Evolutionary conservation across 73 alveolate species (phyloP), one percentile per base, ranked within the genome.

Genomic region (Uronychia binucleata): DNA sequence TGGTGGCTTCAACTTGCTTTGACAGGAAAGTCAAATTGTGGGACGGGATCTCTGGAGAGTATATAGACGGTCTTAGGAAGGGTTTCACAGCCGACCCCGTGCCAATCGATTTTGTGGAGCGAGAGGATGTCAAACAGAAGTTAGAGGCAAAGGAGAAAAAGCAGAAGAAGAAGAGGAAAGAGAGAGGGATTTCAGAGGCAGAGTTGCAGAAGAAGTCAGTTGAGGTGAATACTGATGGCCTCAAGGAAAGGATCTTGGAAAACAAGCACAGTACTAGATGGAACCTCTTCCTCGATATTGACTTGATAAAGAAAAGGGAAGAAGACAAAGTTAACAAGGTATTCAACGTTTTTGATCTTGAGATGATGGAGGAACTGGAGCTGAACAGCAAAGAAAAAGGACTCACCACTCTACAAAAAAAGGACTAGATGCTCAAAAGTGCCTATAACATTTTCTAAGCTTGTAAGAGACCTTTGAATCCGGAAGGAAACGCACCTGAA

Each of bases 1-100:
- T 86, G 35, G 25, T 86, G 28, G 46, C 87, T 1, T 78, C 93
- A 0, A 90, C 96, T n/a, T 58, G 93, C 83, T 90, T 84, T 75
- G 96, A 90, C 75, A 90, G 90, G 35, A 90, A 81, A 67, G 79
- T 90, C n/a, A 90, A 90, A 77, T 31, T 90, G 30, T 75, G 91
- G 85, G 82, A 91, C 30, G 86, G 88, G 1, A 14, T 11, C 34
- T 46, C 81, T 74, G 93, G 93, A 8, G 59, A 76, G 28, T 74
- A 59, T 31, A 75, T 90, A 26, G 96, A 91, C 32, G 75, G 90
- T 30, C 59, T 90, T 13, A 77, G 91, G 32, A 91, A 90, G 33
- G 96, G 96, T 0, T 76, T 60, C 80, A 77, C 79, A 0, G 81
- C 58, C 46, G 92, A 86, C 59, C 75, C 92, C 1, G 32, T 31